A percentile compares a stretch with the other conserved stretches of the same genome.
Conservation (phyloP, 176 grass and related monocot species). For the Musa itinerans region DNA sequence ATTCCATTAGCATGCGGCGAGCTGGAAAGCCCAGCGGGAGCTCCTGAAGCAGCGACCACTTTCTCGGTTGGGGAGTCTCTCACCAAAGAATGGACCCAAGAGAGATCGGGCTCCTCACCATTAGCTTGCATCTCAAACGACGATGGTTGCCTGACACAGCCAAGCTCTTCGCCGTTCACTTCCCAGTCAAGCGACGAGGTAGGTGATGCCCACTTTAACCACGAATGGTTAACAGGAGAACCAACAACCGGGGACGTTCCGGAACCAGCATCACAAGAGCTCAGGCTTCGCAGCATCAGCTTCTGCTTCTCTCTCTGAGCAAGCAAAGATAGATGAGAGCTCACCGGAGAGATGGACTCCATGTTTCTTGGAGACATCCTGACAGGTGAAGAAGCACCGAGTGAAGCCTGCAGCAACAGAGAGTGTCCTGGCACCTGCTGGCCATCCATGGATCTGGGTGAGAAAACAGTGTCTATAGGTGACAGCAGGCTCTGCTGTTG, state of each 20-base stretch:
- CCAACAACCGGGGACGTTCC: slow-evolving; percentile 30
- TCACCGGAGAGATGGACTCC: slow-evolving; percentile 53
- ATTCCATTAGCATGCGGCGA: background rate
- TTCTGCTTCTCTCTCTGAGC: slow-evolving; percentile 40
- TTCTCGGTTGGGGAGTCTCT: slow-evolving; percentile 16
- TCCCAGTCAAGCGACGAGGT: slow-evolving; percentile 59
- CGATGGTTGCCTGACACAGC: background rate
- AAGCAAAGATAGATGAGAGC: slow-evolving; percentile 31
- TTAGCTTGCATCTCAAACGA: slow-evolving; percentile 7
- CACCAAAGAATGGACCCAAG: slow-evolving; percentile 60
- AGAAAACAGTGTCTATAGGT: too few species aligned
- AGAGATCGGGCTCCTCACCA: slow-evolving; percentile 49
- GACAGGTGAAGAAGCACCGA: slow-evolving; percentile 43
- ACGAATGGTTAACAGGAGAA: slow-evolving; percentile 32
- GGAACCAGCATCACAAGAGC: slow-evolving; percentile 18
- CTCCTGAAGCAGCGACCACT: background rate
- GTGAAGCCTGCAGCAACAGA: slow-evolving; percentile 27
- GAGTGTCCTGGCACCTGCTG: background rate
- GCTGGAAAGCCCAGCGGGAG: slow-evolving; percentile 1
- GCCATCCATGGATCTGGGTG: too few species aligned
- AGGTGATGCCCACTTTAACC: slow-evolving; percentile 46
- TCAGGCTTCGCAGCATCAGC: slow-evolving; percentile 12
- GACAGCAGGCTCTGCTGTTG: too few species aligned
- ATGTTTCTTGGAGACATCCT: slow-evolving; percentile 45
- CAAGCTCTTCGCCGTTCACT: slow-evolving; percentile 33